phyloP scores from a whole-genome alignment of 2,329 filamentous ascomycete genomes.

The Trichothecium roseum region DNA sequence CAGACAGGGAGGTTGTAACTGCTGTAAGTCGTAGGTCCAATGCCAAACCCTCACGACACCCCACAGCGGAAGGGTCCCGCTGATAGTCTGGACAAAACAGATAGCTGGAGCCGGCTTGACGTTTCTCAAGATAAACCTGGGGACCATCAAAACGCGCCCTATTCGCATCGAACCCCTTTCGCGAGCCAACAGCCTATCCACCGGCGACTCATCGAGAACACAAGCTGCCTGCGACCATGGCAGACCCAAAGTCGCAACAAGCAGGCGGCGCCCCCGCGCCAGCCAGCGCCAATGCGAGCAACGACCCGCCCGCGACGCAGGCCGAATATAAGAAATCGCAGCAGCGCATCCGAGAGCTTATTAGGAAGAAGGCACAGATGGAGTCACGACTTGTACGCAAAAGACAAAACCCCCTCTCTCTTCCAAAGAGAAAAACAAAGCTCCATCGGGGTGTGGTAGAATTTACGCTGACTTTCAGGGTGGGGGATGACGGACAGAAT shows the following conservation, averaged over 20 bases:
- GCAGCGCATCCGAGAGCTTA: constrained; percentile 34
- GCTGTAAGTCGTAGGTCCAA: too few relatives aligned
- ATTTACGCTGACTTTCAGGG: neutral
- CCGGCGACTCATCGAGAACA: neutral
- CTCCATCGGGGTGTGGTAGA: neutral
- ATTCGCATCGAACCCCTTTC: too few relatives aligned
- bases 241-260: constrained; percentile 18
- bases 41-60: too few relatives aligned
- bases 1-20: too few relatives aligned
- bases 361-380: constrained; percentile 30
- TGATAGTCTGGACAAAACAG: too few relatives aligned
- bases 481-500: constrained; percentile 12
- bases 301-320: constrained; percentile 22
- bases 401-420: neutral
- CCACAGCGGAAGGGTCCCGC: too few relatives aligned
- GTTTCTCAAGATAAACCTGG: too few relatives aligned
- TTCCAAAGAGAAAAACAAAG: constrained; percentile 1
- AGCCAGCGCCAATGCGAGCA: neutral
- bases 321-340: constrained; percentile 41
- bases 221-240: constrained; percentile 15
- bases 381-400: constrained; percentile 25
- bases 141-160: too few relatives aligned
- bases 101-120: too few relatives aligned
- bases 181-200: too few relatives aligned
- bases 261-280: constrained; percentile 7